Conservation (phyloP, 2,329 filamentous ascomycete genomes). For the Ceratocystis eucalypticola region DNA sequence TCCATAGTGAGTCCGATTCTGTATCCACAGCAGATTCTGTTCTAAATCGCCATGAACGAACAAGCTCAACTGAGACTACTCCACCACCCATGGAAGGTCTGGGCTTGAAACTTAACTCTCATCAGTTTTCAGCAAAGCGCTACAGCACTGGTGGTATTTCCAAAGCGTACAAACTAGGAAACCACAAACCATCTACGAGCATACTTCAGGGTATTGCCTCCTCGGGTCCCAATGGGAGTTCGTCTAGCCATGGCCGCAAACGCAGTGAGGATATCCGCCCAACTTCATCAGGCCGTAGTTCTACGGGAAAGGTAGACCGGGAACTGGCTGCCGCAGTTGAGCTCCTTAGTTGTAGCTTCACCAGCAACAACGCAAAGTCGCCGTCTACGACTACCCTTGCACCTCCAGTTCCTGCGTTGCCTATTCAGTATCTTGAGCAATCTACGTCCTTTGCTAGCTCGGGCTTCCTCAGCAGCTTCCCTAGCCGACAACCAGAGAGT, state of each 20-base stretch:
- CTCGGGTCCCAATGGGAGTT: constrained; percentile 25
- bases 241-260: constrained; percentile 48
- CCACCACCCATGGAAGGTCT: constrained; percentile 63
- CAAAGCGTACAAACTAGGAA: constrained; percentile 62
- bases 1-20: constrained; percentile 68
- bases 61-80: constrained; percentile 84
- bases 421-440: constrained; percentile 61
- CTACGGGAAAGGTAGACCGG: constrained; percentile 66
- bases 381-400: constrained; percentile 52
- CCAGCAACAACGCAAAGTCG: constrained; percentile 49
- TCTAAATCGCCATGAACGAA: constrained; percentile 61
- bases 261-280: constrained; percentile 65
- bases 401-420: constrained; percentile 77
- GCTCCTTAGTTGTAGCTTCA: constrained; percentile 80
- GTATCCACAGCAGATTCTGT: constrained; percentile 68
- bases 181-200: constrained; percentile 37
- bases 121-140: constrained; percentile 40
- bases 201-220: constrained; percentile 35
- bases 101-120: constrained; percentile 37
- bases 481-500: constrained; percentile 48
- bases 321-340: constrained; percentile 84
- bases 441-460: constrained; percentile 42
- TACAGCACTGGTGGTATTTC: constrained; percentile 50
- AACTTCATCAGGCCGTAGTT: constrained; percentile 62
- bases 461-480: constrained; percentile 51